Base-by-base conservation (phyloP, 192 early-diverging fungal species). In the Kappamyces sp. region DNA sequence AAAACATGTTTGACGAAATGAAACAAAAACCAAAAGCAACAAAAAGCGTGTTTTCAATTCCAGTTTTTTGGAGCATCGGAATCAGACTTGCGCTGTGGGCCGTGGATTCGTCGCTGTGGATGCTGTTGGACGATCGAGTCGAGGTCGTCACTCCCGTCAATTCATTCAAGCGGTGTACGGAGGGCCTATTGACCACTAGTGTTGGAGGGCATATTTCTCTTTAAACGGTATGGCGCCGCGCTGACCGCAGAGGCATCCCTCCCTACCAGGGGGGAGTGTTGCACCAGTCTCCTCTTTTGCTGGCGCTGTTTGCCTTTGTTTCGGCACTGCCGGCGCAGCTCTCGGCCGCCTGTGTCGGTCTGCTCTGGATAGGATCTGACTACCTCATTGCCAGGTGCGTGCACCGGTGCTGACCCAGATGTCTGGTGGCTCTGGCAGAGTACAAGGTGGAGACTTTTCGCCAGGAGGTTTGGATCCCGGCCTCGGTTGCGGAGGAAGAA, bases 61-160 rank as follows among this genome's bases (percentile, higher is more conserved):
- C 22, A 22, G 22, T 22, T 22, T 22, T 22, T 22, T 22, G 22
- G 22, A 22, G 22, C 22, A 22, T 22, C 22, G 22, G 22, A 22
- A 22, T 22, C 22, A 22, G 22, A 22, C 22, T 22, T 22, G 22
- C 22, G 22, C 22, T 22, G 22, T 45, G 43, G 43, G 14, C 12
- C 14, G 12, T 45, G 43, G 43, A 45, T n/a, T 45, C 14, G 43
- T 45, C 43, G 43, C 43, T n/a, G 12, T 45, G 12, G 22, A 22
- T 22, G 14, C 49, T 65, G 5, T 53, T 77, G 6, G 49, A 51
- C 29, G 11, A 48, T 2, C 46, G 77, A 30, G 60, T 72, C 7
- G 91, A 96, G 75, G 77, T 90, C 4, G 68, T 84, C 5, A 96
- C 93, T 29, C 92, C 95, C 0, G 77, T 93, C 34, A 91, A 91